These are phyloP conservation scores for Acanthochlamys bracteata DNA, from an alignment of 106 monocot genomes.

Conservation along the genomic window DNA sequence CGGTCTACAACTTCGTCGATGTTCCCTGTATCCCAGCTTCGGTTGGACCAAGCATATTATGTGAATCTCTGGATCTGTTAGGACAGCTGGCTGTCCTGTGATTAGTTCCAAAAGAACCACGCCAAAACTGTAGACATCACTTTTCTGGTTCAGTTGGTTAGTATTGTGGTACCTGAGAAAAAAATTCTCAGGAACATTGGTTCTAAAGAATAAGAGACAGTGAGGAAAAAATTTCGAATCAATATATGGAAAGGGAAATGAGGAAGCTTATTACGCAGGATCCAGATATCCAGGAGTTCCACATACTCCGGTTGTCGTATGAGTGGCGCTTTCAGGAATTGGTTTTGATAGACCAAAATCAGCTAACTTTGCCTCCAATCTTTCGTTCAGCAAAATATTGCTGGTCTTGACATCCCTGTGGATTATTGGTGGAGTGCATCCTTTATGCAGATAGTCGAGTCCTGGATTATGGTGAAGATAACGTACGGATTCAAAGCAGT, in stretches of 20 bases:
- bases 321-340: conserved; percentile 21
- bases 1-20: neutral
- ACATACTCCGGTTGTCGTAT: conserved; percentile 12
- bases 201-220: too few relatives aligned
- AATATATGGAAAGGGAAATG: neutral
- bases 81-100: neutral
- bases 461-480: too few relatives aligned
- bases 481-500: too few relatives aligned
- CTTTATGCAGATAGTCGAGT: neutral
- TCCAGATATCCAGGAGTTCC: conserved; percentile 27
- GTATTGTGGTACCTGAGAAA: neutral
- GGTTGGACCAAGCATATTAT: neutral
- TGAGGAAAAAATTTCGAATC: neutral
- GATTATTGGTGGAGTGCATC: conserved; percentile 33
- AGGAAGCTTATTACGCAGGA: conserved; percentile 16
- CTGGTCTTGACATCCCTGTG: conserved; percentile 58
- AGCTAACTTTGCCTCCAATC: conserved; percentile 47
- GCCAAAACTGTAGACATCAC: neutral
- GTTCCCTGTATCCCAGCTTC: neutral
- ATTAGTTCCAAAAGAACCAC: neutral
- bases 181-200: too few relatives aligned
- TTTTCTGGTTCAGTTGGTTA: conserved; percentile 1
- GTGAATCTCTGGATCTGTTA: neutral
- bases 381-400: conserved; percentile 45
- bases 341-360: conserved; percentile 55